These are phyloP conservation scores for Penicillium aurantiogriseum DNA, from an alignment of 2,329 filamentous ascomycete species.

Conservation along the genomic window DNA sequence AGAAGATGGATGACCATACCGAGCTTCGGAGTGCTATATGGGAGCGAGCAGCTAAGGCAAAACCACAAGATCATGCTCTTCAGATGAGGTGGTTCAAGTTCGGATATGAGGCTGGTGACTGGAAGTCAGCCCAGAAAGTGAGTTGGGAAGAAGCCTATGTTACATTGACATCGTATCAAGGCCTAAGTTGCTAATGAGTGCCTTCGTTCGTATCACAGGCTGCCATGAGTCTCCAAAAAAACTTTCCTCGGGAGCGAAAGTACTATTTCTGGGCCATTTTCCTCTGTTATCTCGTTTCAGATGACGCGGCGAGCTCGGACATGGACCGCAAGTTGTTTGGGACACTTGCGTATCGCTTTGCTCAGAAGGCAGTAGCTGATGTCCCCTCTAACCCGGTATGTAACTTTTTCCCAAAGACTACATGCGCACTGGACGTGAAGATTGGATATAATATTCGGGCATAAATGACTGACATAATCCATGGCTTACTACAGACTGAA, in stretches of 20 bases:
- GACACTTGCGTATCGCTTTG: slow-evolving; percentile 52
- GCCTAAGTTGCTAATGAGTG: background rate
- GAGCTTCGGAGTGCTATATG: slow-evolving; percentile 41
- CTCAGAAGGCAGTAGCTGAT: slow-evolving; percentile 47
- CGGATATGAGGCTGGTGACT: slow-evolving; percentile 43
- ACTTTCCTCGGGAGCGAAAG: slow-evolving; percentile 48
- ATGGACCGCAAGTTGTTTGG: slow-evolving; percentile 48
- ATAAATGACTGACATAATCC: background rate
- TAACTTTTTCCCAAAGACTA: background rate
- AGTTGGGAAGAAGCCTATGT: slow-evolving; percentile 11
- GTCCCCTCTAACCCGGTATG: slow-evolving; percentile 47
- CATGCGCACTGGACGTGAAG: background rate
- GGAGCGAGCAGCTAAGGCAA: slow-evolving; percentile 48
- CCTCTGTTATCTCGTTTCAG: slow-evolving; percentile 44
- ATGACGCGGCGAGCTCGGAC: slow-evolving; percentile 38
- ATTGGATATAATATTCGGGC: background rate
- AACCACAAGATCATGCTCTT: slow-evolving; percentile 45
- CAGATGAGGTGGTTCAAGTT: slow-evolving; percentile 47
- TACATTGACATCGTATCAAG: background rate
- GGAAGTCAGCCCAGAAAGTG: slow-evolving; percentile 52
- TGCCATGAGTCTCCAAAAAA: slow-evolving; percentile 50
- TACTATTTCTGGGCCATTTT: slow-evolving; percentile 53
- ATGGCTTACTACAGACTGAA: slow-evolving; percentile 37
- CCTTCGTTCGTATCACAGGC: slow-evolving; percentile 34
- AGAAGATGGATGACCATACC: slow-evolving; percentile 34